Percentiles rank a stretch among this genome's conserved stretches.
Evolutionary conservation across 129 eudicot genomes (phyloP).

Genomic region (Saposhnikovia divaricata): DNA sequence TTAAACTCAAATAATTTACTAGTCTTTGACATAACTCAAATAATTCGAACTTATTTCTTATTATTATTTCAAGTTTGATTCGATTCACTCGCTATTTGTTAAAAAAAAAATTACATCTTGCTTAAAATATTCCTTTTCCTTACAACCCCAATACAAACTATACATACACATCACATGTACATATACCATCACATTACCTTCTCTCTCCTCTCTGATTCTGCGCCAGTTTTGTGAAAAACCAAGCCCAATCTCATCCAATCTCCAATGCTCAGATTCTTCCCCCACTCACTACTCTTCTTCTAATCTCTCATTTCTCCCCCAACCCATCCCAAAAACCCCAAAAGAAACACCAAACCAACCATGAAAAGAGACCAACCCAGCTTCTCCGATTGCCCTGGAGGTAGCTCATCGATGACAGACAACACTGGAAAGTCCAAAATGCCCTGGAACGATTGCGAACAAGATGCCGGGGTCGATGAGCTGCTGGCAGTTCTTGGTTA

Average conservation of each 20-base stretch:
- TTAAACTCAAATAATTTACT: too few species aligned
- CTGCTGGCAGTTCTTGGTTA: conserved; percentile 63
- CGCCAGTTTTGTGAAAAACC: conserved; percentile 21
- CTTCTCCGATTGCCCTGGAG: neutral
- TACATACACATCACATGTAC: neutral
- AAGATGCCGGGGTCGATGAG: conserved; percentile 60
- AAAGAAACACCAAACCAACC: neutral
- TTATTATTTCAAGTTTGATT: too few species aligned
- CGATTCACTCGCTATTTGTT: too few species aligned
- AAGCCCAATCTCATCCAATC: conserved; percentile 28
- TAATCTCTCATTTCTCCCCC: neutral
- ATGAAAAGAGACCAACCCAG: conserved; percentile 28
- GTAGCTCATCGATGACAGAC: conserved; percentile 12
- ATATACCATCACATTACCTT: neutral
- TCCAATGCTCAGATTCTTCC: conserved; percentile 35
- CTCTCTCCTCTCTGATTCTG: conserved; percentile 23
- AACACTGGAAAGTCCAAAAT: conserved; percentile 27
- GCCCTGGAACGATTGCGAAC: conserved; percentile 27
- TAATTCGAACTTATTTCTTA: too few species aligned
- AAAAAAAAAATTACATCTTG: too few species aligned
- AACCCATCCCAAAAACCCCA: neutral
- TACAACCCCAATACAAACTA: neutral
- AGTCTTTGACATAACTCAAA: too few species aligned
- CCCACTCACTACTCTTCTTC: conserved; percentile 9
- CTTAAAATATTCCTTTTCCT: too few species aligned